Base-by-base conservation (phyloP, 176 grass and related monocot species). In the Cenchrus americanus region DNA sequence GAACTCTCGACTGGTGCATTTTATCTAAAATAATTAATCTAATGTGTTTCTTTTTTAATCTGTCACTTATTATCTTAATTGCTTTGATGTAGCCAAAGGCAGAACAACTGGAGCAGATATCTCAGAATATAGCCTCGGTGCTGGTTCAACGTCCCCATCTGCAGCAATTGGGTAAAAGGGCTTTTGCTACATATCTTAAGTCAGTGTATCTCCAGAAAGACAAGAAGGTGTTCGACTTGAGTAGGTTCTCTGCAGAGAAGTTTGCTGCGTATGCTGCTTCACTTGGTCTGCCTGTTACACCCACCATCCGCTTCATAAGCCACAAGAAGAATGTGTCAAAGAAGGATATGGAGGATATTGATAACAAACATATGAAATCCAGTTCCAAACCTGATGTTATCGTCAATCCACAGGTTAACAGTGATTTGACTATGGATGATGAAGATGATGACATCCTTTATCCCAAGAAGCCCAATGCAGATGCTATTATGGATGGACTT, bases 121-220 rank as follows among this genome's bases (percentile, higher is more conserved):
- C 91, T 76, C 73, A 84, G 62, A 90, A 88, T 41, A 81, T 98
- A 82, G 80, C 93, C 22, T 91, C 96, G 19, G 78, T 95, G 46
- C 82, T 95, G 15, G 96, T 98, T 68, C 85, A 93, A 85, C 89
- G 80, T 77, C 91, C 93, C 54, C 87, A 88, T 66, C 76, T 98
- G 34, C 93, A 95, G 73, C 87, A 95, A 44, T 73, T 94, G 78
- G 96, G 89, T 49, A 94, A 95, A 86, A 95, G 85, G 80, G 85
- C 91, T 49, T 98, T 98, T 83, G 18, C 95, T 32, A 98, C 93
- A 30, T 98, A 95, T 90, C 73, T 98, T 14, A 95, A 85, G 77
- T 95, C 93, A 62, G 77, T 98, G 32, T 83, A 90, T 81, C 63
- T 83, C 10, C 84, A 94, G 32, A 82, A 74, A 41, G 94, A 94